Evolutionary conservation across 768 basidiomycete genomes (phyloP), one percentile per base, ranked within the genome.

Genomic region (Suillus fuscotomentosus): DNA sequence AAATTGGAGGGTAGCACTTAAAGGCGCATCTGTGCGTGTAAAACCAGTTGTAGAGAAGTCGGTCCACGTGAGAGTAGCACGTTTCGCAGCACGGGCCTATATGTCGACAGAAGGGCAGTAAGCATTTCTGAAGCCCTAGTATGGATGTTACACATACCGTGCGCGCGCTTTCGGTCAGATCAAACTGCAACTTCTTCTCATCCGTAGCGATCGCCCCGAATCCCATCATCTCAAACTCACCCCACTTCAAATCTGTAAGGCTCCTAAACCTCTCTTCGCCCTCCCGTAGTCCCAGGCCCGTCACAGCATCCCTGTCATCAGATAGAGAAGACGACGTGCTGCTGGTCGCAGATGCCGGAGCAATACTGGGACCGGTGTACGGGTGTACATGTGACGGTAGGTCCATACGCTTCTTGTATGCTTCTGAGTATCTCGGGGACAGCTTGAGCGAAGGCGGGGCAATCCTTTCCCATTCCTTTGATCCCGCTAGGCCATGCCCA

Each of bases 41-140:
- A 98, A 98, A 2, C 95, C 95, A 14, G 89, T 78, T 0, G 82
- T 73, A 15, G 94, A 92, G 72, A 98, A 97, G 74, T 97, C 95
- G 59, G 86, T 89, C 95, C 95, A 98, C 22, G 88, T 86, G 66
- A 98, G 83, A 0, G 95, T 96, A 62, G 88, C 78, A 39, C 95
- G 91, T 73, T 95, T 95, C 48, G 86, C 81, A 2, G 85, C 68
- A 61, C 84, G 86, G 71, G 86, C 82, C 90, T 93, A 11, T 57
- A 39, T 11, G 15, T 20, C 10, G 70, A 47, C 42, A 5, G 31
- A 45, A n/a, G 20, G 5, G 22, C 24, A 5, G 69, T 34, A n/a
- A 72, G 70, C 50, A 60, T 55, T 24, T 31, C 59, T 45, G 42
- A 61, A 63, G n/a, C 31, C 41, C 51, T 54, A 39, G 47, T 2